Conservation (phyloP, 768 basidiomycete genomes). For the Serpula lacrymans region DNA sequence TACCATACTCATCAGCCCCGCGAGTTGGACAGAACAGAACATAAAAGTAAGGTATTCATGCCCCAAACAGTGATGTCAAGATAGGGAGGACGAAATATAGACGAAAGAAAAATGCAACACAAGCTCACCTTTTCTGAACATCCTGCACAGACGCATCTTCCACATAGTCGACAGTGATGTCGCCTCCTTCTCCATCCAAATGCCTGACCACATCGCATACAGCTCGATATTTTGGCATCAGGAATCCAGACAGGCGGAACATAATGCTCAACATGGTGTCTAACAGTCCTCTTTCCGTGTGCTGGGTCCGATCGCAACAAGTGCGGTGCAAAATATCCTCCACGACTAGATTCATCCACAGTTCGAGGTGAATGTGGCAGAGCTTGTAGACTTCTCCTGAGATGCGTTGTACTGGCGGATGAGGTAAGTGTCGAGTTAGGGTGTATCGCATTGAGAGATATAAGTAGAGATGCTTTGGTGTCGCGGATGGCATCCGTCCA, state of each 20-base stretch:
- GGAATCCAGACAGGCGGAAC: constrained; percentile 93
- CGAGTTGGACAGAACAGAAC: no score
- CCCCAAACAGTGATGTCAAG: background rate
- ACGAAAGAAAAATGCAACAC: background rate
- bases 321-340: no score
- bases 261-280: no score
- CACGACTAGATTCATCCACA: no score
- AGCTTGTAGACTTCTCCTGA: constrained; percentile 71
- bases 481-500: constrained; percentile 69
- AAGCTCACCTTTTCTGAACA: constrained; percentile 73
- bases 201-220: constrained; percentile 76
- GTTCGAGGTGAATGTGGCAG: constrained; percentile 65
- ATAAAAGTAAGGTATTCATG: no score
- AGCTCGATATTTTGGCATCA: constrained; percentile 75
- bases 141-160: constrained; percentile 77
- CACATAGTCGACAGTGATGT: constrained; percentile 87
- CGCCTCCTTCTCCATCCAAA: constrained; percentile 80
- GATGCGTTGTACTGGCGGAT: constrained; percentile 70
- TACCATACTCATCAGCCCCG: no score
- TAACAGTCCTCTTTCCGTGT: no score
- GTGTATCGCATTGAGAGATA: constrained; percentile 64
- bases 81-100: background rate
- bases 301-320: no score
- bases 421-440: constrained; percentile 82
- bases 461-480: constrained; percentile 69